Percentiles rank a stretch among this genome's conserved stretches.
phyloP scores from a whole-genome alignment of 1,139 yeast genomes.

The Pichia sp. region DNA sequence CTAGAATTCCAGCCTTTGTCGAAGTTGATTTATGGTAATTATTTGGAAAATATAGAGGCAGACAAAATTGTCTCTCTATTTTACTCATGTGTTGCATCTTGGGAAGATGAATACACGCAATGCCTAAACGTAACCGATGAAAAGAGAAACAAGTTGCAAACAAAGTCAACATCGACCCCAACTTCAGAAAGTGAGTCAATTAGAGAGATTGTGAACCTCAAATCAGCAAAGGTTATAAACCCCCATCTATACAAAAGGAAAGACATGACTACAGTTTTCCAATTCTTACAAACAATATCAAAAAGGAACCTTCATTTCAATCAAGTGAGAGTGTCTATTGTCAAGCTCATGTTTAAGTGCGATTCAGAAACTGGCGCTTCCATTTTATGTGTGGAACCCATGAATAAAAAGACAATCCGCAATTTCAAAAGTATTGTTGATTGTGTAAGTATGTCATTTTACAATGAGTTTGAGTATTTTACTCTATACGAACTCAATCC shows the following conservation, averaged over 20 bases:
- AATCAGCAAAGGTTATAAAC: constrained; percentile 6
- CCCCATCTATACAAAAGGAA: constrained; percentile 20
- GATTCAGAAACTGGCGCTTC: constrained; percentile 21
- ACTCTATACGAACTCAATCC: not conserved
- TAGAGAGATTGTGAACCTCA: constrained; percentile 35
- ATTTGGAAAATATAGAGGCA: constrained; percentile 13
- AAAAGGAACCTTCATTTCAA: constrained; percentile 39
- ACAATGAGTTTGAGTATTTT: constrained; percentile 6
- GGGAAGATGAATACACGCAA: constrained; percentile 38
- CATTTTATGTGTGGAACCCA: constrained; percentile 32
- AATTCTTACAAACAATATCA: constrained; percentile 35
- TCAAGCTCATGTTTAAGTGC: constrained; percentile 38
- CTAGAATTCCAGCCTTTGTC: constrained; percentile 3
- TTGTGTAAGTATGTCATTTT: constrained; percentile 30
- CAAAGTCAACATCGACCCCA: not conserved
- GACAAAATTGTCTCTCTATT: constrained; percentile 35
- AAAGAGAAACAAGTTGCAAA: constrained; percentile 8
- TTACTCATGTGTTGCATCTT: constrained; percentile 35
- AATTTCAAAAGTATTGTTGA: constrained; percentile 33
- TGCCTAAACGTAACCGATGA: constrained; percentile 33
- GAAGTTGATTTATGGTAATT: constrained; percentile 14
- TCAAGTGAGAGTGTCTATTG: constrained; percentile 43
- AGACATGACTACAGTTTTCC: constrained; percentile 25
- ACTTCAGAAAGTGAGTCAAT: constrained; percentile 23
- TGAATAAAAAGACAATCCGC: constrained; percentile 29